Conservation (phyloP, 768 basidiomycete genomes). For the Rhodotorula diobovata region DNA sequence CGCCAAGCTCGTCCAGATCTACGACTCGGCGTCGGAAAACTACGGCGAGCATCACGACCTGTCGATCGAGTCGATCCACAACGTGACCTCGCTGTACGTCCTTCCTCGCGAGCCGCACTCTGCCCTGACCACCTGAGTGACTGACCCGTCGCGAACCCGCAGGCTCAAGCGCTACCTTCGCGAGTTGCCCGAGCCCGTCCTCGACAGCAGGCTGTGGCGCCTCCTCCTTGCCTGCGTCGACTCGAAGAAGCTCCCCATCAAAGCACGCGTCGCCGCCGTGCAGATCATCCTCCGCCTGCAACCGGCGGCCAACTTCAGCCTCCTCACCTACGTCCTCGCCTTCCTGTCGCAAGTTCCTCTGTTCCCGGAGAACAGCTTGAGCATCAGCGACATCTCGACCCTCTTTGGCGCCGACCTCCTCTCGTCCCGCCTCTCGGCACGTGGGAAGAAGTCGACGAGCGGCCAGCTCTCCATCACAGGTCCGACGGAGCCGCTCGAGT, state of each 20-base stretch:
- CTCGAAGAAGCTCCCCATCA: conserved; percentile 45
- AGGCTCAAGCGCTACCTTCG: conserved; percentile 53
- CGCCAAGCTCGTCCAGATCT: conserved; percentile 49
- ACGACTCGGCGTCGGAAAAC: conserved; percentile 47
- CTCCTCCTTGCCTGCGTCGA: conserved; percentile 53
- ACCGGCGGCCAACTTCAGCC: conserved; percentile 50
- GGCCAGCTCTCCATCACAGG: conserved; percentile 29
- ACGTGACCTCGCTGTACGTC: conserved; percentile 51
- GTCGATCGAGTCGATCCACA: conserved; percentile 49
- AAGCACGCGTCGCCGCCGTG: conserved; percentile 50
- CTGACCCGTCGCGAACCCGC: not conserved
- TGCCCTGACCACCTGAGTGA: too few relatives aligned
- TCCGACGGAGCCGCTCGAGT: conserved; percentile 25
- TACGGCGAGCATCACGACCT: conserved; percentile 43
- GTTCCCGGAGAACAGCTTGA: conserved; percentile 55
- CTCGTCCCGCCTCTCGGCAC: conserved; percentile 28
- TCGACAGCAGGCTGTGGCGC: conserved; percentile 51
- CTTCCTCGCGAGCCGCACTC: too few relatives aligned
- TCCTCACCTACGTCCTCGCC: conserved; percentile 53
- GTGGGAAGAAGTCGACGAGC: not conserved
- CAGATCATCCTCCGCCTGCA: conserved; percentile 57
- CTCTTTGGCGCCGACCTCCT: conserved; percentile 54
- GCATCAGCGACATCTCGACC: conserved; percentile 52
- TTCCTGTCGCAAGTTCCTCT: conserved; percentile 57
- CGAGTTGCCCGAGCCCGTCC: conserved; percentile 53